These are phyloP conservation scores for Stachybotrys chartarum DNA, from an alignment of 2,329 filamentous ascomycete genomes.

Conservation along the genomic window DNA sequence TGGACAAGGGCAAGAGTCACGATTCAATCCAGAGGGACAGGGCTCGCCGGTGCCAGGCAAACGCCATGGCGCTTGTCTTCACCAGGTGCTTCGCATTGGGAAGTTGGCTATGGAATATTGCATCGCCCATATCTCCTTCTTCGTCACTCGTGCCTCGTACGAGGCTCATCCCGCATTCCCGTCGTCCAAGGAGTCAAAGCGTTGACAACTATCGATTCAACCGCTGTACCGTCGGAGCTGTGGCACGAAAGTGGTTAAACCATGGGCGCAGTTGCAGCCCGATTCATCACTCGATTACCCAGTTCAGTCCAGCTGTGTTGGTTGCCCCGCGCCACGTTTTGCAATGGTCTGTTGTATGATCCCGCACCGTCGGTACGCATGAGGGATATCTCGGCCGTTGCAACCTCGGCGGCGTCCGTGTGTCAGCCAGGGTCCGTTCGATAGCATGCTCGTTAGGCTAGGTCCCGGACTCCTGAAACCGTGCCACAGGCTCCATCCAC, in stretches of 20 bases:
- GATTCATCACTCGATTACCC: no score
- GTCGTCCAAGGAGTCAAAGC: no score
- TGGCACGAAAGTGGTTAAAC: background rate
- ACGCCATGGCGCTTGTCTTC: no score
- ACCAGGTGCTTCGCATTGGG: no score
- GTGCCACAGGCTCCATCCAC: background rate
- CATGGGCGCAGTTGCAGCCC: background rate
- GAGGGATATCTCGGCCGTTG: background rate
- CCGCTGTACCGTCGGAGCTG: background rate
- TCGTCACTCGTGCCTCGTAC: background rate
- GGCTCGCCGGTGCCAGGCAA: no score
- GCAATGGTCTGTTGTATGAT: background rate
- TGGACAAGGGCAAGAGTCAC: background rate
- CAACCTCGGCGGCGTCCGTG: background rate
- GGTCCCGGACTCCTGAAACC: background rate
- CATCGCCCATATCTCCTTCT: no score
- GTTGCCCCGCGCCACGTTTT: background rate
- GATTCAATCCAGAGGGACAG: no score
- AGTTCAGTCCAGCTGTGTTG: background rate
- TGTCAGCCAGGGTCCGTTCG: background rate
- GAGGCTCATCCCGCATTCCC: background rate
- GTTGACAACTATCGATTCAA: background rate
- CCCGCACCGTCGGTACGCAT: background rate
- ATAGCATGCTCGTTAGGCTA: background rate
- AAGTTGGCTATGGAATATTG: no score